phyloP scores from a whole-genome alignment of 1,284 basidiomycete species.

The Athelia psychrophila region DNA sequence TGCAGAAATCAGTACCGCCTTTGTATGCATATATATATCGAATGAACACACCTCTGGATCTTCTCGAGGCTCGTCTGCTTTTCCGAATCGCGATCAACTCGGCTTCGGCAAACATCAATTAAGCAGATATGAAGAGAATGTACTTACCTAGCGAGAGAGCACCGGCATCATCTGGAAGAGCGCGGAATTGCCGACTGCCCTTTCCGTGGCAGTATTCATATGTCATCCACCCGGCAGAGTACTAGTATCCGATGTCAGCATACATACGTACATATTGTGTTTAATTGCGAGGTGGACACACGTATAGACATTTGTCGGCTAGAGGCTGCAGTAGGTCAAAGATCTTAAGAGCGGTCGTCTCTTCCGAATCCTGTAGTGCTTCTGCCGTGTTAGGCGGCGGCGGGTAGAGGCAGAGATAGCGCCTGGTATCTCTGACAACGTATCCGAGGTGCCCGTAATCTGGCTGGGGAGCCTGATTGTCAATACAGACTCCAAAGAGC shows the following conservation, averaged over 20 bases:
- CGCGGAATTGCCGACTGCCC: conserved; percentile 88
- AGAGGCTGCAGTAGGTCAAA: conserved; percentile 80
- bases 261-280: conserved; percentile 13
- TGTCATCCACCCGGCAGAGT: conserved; percentile 91
- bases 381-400: conserved; percentile 39
- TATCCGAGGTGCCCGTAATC: too few species aligned
- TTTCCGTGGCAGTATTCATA: conserved; percentile 93
- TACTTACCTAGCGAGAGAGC: background rate
- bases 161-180: conserved; percentile 39
- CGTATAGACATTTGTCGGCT: conserved; percentile 76
- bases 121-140: too few species aligned
- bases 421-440: too few species aligned
- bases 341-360: conserved; percentile 59
- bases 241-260: conserved; percentile 38
- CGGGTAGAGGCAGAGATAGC: conserved; percentile 75
- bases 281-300: conserved; percentile 43
- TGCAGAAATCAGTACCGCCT: too few species aligned
- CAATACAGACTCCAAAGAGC: too few species aligned
- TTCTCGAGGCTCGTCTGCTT: conserved; percentile 73
- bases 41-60: conserved; percentile 62
- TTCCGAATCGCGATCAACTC: too few species aligned
- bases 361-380: conserved; percentile 50
- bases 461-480: too few species aligned
- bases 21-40: too few species aligned
- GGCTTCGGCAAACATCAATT: too few species aligned